These are phyloP conservation scores for Phaeoacremonium minimum DNA, from an alignment of 2,329 filamentous ascomycete species.

Conservation along the genomic window DNA sequence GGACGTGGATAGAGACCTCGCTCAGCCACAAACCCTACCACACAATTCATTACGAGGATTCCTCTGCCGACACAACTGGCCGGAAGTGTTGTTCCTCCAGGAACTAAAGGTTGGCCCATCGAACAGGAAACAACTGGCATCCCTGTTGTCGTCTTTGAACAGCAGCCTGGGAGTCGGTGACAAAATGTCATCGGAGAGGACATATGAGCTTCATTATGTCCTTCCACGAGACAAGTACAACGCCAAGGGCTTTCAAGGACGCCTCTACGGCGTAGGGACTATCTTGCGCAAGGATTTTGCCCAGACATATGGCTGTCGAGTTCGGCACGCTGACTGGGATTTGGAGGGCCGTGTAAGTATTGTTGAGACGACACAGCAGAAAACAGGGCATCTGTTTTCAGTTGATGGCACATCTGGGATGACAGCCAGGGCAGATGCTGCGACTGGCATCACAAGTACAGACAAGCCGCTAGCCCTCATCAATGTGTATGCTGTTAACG, in stretches of 20 bases:
- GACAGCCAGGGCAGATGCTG: neutral
- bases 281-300: slow-evolving; percentile 40
- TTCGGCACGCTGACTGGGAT: slow-evolving; percentile 43
- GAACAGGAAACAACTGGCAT: slow-evolving; percentile 7
- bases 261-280: slow-evolving; percentile 46
- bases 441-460: neutral
- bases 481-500: slow-evolving; percentile 51
- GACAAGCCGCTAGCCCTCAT: slow-evolving; percentile 33
- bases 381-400: no score
- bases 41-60: slow-evolving; percentile 12
- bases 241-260: slow-evolving; percentile 42
- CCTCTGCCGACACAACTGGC: slow-evolving; percentile 16
- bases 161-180: slow-evolving; percentile 7
- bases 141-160: slow-evolving; percentile 14
- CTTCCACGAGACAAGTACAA: slow-evolving; percentile 45
- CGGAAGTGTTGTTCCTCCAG: slow-evolving; percentile 18
- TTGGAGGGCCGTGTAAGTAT: slow-evolving; percentile 46
- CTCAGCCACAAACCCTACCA: neutral
- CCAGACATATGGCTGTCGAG: slow-evolving; percentile 15
- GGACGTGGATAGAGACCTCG: neutral
- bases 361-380: slow-evolving; percentile 35
- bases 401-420: no score
- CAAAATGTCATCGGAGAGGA: neutral
- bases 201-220: slow-evolving; percentile 30
- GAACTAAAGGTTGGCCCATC: slow-evolving; percentile 16